phyloP scores from a whole-genome alignment of 176 grass and related monocot genomes.

The Aegilops umbellulata region DNA sequence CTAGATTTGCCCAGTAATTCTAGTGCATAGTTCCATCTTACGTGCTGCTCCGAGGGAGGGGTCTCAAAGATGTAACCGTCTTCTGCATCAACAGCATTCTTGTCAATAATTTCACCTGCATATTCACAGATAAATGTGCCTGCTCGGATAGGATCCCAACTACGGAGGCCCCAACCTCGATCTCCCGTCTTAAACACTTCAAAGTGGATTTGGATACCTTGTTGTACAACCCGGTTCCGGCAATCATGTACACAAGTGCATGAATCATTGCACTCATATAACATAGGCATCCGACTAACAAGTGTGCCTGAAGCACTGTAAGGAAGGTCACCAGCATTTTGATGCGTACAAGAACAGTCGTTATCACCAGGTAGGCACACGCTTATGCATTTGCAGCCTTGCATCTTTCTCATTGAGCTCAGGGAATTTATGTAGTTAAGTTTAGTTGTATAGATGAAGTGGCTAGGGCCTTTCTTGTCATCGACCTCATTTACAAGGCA shows the following conservation, averaged over 20 bases:
- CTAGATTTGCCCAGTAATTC: conserved; percentile 62
- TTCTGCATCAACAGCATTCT: conserved; percentile 26
- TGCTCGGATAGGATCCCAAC: conserved; percentile 86
- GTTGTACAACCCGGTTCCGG: conserved; percentile 69
- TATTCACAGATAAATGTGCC: conserved; percentile 87
- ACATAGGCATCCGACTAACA: conserved; percentile 52
- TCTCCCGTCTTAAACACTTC: conserved; percentile 84
- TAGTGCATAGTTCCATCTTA: conserved; percentile 81
- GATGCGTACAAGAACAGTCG: conserved; percentile 36
- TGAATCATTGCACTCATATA: conserved; percentile 68
- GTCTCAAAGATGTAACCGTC: conserved; percentile 63
- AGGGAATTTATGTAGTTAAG: conserved; percentile 17
- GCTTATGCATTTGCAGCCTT: conserved; percentile 51
- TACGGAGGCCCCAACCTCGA: conserved; percentile 72
- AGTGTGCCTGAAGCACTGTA: conserved; percentile 63
- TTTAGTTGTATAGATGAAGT: conserved; percentile 50
- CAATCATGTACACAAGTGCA: conserved; percentile 61
- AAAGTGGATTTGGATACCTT: conserved; percentile 58
- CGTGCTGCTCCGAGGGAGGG: conserved; percentile 40
- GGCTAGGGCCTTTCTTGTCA: conserved; percentile 37
- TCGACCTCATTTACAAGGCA: conserved; percentile 61
- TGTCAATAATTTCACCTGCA: conserved; percentile 66
- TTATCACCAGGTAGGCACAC: conserved; percentile 56
- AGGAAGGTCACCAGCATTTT: conserved; percentile 67
- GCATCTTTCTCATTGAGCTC: conserved; percentile 24